Base-by-base conservation (phyloP, 148 eudicot genomes). In the Nepenthes gracilis region DNA sequence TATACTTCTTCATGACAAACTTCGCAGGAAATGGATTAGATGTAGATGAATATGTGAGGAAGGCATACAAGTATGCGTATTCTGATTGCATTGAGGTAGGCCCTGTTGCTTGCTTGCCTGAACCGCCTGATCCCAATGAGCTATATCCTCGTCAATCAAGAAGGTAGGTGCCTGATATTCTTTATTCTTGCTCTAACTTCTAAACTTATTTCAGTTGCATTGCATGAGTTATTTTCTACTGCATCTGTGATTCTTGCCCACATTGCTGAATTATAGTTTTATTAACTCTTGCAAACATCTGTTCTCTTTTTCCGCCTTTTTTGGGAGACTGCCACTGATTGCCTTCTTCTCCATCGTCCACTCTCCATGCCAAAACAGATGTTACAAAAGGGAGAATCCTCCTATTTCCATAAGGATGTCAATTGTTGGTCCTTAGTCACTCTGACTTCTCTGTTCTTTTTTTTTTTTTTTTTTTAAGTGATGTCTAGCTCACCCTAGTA, bases 11-110 rank as follows among this genome's bases (percentile, higher is more conserved):
- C 9, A 38, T 59, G 33, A 32, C 67, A 59, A 49, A 59, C 57
- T 59, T 15, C 62, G 59, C 83, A 93, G 98, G 99, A 6, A 93
- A 93, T 83, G 99, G 99, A 40, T 72, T 93, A 68, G 85, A 93
- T 71, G 94, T 93, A 52, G 99, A 93, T 66, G 99, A 93, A 71
- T 93, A 93, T 78, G 99, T 93, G 66, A 78, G 96, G 71, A 88
- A 77, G 78, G 95, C 99, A 50, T 93, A 88, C 69, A 88, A 86
- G 73, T 93, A 82, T 73, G 99, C 99, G 55, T 93, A 93, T 70
- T 84, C 99, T 69, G 99, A 93, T 69, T 88, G 96, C 67, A 78
- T 93, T 73, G 99, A 93, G 82, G 91, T 81, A 72, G 99, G 96
- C 54, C 99, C 96, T 36, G 79, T 93, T 61, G 87, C 99, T 67